These are phyloP conservation scores for Chaetomium globosum DNA, from an alignment of 2,329 filamentous ascomycete species.

Conservation along the genomic window DNA sequence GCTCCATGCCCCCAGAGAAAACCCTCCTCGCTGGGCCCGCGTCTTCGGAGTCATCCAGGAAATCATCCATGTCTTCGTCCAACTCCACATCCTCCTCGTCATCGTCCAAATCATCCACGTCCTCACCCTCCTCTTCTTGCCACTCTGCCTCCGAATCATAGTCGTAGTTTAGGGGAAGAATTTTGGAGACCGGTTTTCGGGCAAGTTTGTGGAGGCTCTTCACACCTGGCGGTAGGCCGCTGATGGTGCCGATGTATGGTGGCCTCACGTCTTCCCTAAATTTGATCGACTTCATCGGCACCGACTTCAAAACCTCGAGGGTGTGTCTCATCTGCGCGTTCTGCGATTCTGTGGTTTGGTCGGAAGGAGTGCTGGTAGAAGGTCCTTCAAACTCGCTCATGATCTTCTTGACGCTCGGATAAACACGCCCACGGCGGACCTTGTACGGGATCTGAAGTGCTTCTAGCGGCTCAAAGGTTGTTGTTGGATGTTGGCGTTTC, in stretches of 20 bases:
- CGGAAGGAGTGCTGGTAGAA: conserved; percentile 39
- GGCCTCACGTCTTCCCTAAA: conserved; percentile 69
- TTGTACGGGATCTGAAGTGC: conserved; percentile 51
- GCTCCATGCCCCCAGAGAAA: conserved; percentile 71
- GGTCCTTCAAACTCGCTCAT: conserved; percentile 57
- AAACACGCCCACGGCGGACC: conserved; percentile 50
- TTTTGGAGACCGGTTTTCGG: conserved; percentile 56
- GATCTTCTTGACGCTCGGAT: conserved; percentile 62
- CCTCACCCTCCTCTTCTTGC: conserved; percentile 75
- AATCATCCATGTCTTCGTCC: conserved; percentile 87
- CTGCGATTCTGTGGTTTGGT: conserved; percentile 47
- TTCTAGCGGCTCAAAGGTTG: conserved; percentile 49
- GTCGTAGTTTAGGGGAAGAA: conserved; percentile 73
- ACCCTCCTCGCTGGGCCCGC: conserved; percentile 56
- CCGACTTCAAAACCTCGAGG: conserved; percentile 49
- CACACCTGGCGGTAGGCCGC: conserved; percentile 56
- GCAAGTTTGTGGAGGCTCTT: conserved; percentile 56
- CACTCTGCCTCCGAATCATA: conserved; percentile 87
- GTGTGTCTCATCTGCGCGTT: conserved; percentile 45
- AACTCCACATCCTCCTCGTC: conserved; percentile 69
- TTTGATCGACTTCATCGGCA: conserved; percentile 65
- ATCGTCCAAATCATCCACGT: conserved; percentile 68
- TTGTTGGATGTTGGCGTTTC: conserved; percentile 51
- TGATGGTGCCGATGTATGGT: conserved; percentile 73
- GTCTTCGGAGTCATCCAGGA: conserved; percentile 86